Conservation (phyloP, 805 yeast genomes). For the Metschnikowia proteae region DNA sequence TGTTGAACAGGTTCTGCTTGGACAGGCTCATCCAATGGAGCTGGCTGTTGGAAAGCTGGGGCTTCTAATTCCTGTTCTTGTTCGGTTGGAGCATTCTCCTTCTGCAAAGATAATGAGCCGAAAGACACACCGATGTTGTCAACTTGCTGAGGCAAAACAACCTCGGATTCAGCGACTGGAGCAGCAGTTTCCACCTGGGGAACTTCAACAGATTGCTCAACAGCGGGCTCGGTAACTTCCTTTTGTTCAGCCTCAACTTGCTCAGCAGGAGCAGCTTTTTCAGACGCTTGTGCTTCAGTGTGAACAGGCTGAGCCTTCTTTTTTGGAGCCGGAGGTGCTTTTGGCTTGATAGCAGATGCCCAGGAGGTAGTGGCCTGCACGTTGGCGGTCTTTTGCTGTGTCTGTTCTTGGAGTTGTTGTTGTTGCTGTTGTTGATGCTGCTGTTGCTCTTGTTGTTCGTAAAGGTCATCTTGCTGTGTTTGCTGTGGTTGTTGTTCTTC, state of each 20-base stretch:
- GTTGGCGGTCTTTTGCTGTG: conserved; percentile 7
- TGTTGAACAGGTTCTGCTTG: conserved; percentile 10
- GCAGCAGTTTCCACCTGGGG: conserved; percentile 28
- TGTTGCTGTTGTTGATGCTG: conserved; percentile 33
- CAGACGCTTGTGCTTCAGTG: conserved; percentile 20
- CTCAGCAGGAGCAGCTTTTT: conserved; percentile 13
- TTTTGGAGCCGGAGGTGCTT: conserved; percentile 35
- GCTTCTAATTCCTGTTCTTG: conserved; percentile 17
- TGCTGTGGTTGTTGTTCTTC: not conserved
- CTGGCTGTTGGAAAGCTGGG: conserved; percentile 5
- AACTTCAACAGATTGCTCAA: conserved; percentile 15
- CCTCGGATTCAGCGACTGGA: conserved; percentile 31
- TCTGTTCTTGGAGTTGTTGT: conserved; percentile 20
- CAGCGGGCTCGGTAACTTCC: conserved; percentile 5
- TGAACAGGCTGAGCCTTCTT: conserved; percentile 27
- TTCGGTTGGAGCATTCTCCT: conserved; percentile 18
- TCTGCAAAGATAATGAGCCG: conserved; percentile 54
- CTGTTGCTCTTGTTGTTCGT: conserved; percentile 50
- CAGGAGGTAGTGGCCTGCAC: conserved; percentile 41
- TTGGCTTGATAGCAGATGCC: conserved; percentile 63
- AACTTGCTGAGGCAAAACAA: conserved; percentile 51
- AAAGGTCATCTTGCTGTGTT: conserved; percentile 2
- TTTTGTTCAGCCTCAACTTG: conserved; percentile 15
- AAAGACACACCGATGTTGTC: conserved; percentile 57
- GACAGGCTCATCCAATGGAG: conserved; percentile 1